These are phyloP conservation scores for Triadica sebifera DNA, from an alignment of 345 rosid genomes.

Conservation along the genomic window DNA sequence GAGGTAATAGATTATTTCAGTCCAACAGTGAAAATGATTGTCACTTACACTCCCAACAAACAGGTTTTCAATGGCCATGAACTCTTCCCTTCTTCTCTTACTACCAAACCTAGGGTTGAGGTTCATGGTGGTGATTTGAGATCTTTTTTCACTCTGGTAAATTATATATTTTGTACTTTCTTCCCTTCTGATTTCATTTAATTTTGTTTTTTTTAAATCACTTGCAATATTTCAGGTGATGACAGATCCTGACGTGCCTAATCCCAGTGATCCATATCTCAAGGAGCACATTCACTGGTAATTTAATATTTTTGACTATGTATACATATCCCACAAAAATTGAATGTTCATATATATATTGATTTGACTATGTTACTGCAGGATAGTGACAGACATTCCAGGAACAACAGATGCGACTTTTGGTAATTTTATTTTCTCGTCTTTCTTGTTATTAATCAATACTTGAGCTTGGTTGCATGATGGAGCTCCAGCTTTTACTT, in stretches of 20 bases:
- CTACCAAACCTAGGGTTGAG: conserved; percentile 75
- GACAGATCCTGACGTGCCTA: conserved; percentile 99
- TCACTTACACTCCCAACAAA: conserved; percentile 62
- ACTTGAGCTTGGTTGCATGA: too few species aligned
- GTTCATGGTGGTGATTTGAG: conserved; percentile 88
- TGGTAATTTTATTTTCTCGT: conserved; percentile 39
- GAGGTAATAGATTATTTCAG: conserved; percentile 72
- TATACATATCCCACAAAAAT: too few species aligned
- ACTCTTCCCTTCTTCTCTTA: conserved; percentile 68
- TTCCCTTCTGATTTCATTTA: background rate
- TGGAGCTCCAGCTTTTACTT: too few species aligned
- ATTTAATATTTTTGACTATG: background rate
- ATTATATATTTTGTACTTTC: background rate
- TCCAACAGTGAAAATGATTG: conserved; percentile 60
- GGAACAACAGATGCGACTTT: conserved; percentile 92
- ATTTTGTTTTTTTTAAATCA: background rate
- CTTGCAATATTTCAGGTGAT: conserved; percentile 49
- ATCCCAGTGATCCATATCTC: conserved; percentile 94
- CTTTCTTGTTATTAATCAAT: background rate
- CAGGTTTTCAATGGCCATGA: conserved; percentile 92
- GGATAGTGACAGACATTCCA: conserved; percentile 95
- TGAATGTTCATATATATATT: too few species aligned
- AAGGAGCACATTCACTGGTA: conserved; percentile 97
- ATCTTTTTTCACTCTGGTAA: conserved; percentile 95
- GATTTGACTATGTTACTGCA: conserved; percentile 37